These are phyloP conservation scores for Mallotus nudiflorus DNA, from an alignment of 345 rosid genomes.

Conservation along the genomic window DNA sequence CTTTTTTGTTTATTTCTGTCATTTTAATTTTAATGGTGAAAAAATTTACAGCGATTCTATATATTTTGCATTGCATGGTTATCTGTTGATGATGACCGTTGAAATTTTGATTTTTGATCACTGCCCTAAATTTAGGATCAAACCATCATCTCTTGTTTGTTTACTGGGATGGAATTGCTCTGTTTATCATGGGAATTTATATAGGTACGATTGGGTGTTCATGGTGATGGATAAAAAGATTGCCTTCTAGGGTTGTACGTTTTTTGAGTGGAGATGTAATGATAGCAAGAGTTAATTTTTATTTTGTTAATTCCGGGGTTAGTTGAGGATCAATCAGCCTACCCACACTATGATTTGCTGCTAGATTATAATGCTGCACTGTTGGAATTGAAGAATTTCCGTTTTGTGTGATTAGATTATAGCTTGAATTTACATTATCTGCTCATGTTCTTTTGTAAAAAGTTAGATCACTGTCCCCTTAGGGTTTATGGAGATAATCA, in stretches of 20 bases:
- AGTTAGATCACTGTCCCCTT: background rate
- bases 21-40: background rate
- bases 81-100: background rate
- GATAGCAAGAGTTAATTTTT: background rate
- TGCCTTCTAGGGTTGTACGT: background rate
- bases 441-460: too few relatives aligned
- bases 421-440: too few relatives aligned
- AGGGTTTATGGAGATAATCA: background rate
- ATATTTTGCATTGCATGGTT: background rate
- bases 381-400: background rate
- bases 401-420: background rate
- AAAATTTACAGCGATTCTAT: too few relatives aligned
- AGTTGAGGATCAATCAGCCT: background rate
- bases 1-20: background rate
- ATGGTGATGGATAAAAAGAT: background rate
- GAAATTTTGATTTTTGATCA: background rate
- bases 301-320: background rate
- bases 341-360: background rate
- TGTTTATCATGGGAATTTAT: background rate
- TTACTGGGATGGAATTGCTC: background rate
- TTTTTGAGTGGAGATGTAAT: background rate
- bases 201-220: background rate
- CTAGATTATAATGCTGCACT: background rate
- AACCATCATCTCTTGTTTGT: constrained; percentile 1
- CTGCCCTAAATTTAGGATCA: too few relatives aligned